These are phyloP conservation scores for Fraxinus dipetala DNA, from an alignment of 305 asterid species.

Conservation along the genomic window DNA sequence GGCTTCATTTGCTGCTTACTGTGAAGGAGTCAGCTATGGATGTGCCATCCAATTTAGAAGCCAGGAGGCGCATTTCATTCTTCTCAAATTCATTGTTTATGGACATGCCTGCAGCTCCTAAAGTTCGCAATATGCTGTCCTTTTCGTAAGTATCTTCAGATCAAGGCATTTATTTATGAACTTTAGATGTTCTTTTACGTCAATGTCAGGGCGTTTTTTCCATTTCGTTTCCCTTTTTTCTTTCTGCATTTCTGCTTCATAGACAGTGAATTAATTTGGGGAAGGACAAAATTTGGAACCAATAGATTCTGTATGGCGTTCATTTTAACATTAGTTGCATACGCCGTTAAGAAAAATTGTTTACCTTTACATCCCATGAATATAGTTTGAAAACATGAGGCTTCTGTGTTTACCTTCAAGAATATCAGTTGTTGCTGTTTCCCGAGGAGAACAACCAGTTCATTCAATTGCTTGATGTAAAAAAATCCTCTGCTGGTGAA, in stretches of 20 bases:
- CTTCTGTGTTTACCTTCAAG: not conserved
- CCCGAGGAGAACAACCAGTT: not conserved
- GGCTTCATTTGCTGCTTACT: slow-evolving; percentile 87
- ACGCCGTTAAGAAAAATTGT: not conserved
- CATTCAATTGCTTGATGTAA: not conserved
- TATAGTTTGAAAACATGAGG: not conserved
- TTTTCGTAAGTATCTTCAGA: slow-evolving; percentile 71
- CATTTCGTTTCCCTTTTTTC: slow-evolving; percentile 3
- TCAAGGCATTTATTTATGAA: slow-evolving; percentile 2
- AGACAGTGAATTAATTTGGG: not conserved
- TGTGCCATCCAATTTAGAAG: slow-evolving; percentile 92
- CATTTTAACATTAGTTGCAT: not conserved
- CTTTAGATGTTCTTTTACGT: slow-evolving; percentile 8
- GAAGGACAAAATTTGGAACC: not conserved
- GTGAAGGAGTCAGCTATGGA: slow-evolving; percentile 99
- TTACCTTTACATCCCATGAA: not conserved
- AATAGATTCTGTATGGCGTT: not conserved
- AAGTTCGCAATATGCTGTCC: slow-evolving; percentile 97
- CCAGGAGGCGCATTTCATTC: slow-evolving; percentile 91
- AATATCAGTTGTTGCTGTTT: not conserved
- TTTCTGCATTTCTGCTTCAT: not conserved
- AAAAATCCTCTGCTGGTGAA: not conserved
- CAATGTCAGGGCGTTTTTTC: not conserved
- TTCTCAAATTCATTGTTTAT: slow-evolving; percentile 95
- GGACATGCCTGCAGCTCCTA: slow-evolving; percentile 98